Base-by-base conservation (phyloP, 495 filamentous ascomycete species). In the Aspergillus panamensis region DNA sequence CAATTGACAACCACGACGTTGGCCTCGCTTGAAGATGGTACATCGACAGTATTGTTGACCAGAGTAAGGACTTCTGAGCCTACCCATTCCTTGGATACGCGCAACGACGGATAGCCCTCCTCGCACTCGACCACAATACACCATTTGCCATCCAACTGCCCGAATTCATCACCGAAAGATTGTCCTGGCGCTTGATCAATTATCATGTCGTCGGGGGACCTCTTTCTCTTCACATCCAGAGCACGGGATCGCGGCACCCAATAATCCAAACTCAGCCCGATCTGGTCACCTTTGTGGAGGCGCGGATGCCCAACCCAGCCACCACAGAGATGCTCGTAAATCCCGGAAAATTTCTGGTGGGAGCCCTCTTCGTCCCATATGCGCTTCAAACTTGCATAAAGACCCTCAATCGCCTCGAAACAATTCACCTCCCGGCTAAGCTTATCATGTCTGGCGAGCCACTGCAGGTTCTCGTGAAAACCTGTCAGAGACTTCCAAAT, bases 211-310 rank as follows among this genome's bases (percentile, higher is more conserved):
- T 76, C 71, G 10, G 66, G 8, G 9, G 61, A 73, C 56, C 31
- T 73, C 56, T 49, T 76, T 58, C 58, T 61, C 53, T 74, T 76
- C 29, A 67, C 57, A 60, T 75, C 70, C 7, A 73, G 59, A 44
- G 84, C 61, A 25, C 80, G 77, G 31, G 82, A 78, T 45, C 77
- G 78, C 45, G 87, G 82, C 62, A 84, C 84, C 94, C 92, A 97
- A 69, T 96, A 98, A 59, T 96, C 88, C 39, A 97, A 62, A 21
- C 83, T 82, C 52, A 97, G 70, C 9, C 94, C 93, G 3, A 96
- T 71, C 51, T 82, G 83, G 20, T 79, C 79, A 52, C 83, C 79
- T 10, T 80, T 80, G 69, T 97, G 90, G 83, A 96, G 88, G 14
- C 79, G 76, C 0, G 94, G 94, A 33, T 80, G 82, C 2, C 94